Base-by-base conservation (phyloP, 805 yeast genomes). In the Nakazawaea anatomiae region DNA sequence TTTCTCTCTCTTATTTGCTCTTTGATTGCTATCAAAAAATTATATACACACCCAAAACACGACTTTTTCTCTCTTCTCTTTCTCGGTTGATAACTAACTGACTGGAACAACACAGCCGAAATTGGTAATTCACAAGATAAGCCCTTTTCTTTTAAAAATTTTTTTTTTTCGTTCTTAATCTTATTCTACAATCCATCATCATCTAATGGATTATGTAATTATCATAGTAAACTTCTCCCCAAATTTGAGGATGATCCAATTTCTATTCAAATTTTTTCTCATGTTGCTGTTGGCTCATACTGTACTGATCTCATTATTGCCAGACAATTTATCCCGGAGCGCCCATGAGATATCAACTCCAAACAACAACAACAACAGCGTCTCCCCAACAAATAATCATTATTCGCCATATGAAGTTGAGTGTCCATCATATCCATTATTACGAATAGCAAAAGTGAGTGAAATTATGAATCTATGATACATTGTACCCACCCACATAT, bases 391-490 rank as follows among this genome's bases (percentile, higher is more conserved):
- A 18, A 18, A 18, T 18, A 18, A 18, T 29, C 29, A 36, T 12
- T 44, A 44, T 28, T 35, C 70, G 11, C 71, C 71, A 2, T 62
- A 53, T 36, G 47, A 54, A 31, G 61, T 62, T 1, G 35, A 54
- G 30, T 67, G 71, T 54, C 69, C 47, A 9, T 67, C 3, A 47
- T 36, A 50, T 6, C 47, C 64, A 32, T 47, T 64, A 7, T 45
- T 70, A 46, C 27, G 12, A 36, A 64, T 60, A 8, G 55, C 58
- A 28, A 52, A 58, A 35, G 65, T 57, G 60, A 34, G 61, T 38
- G 25, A 18, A 18, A 2, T 18, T 18, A 18, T 3, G 2, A 18
- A 18, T 18, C 25, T 18, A 18, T 18, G 25, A 18, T 18, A 18
- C 3, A 18, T 18, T 18, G 3, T 18, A 3, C 25, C 25, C 25